Evolutionary conservation across 2,329 filamentous ascomycete species (phyloP).

Genomic region (Ascomycota sp.): DNA sequence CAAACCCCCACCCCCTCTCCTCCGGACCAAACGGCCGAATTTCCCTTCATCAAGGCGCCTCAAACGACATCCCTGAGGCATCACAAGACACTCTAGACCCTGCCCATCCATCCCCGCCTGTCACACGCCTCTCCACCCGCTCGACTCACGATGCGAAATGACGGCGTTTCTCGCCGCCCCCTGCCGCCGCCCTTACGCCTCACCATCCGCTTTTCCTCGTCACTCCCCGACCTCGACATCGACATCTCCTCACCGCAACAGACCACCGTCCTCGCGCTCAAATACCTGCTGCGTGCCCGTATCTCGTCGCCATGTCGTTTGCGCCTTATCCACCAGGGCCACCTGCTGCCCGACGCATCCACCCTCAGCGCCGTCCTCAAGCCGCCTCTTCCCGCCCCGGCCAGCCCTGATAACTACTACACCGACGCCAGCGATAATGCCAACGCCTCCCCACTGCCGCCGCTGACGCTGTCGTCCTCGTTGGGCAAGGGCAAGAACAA

Average conservation of each 20-base stretch:
- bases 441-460: too few species aligned
- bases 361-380: slow-evolving; percentile 50
- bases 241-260: slow-evolving; percentile 46
- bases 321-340: slow-evolving; percentile 77
- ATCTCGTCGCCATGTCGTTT: slow-evolving; percentile 53
- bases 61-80: neutral
- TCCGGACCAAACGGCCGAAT: too few species aligned
- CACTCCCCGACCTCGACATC: slow-evolving; percentile 64
- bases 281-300: slow-evolving; percentile 57
- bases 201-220: slow-evolving; percentile 76
- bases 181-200: slow-evolving; percentile 25
- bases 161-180: slow-evolving; percentile 1
- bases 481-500: slow-evolving; percentile 39
- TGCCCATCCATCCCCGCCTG: neutral
- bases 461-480: too few species aligned
- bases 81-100: neutral
- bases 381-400: slow-evolving; percentile 37
- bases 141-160: slow-evolving; percentile 11
- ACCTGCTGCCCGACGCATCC: slow-evolving; percentile 56
- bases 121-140: too few species aligned
- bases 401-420: slow-evolving; percentile 8
- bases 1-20: slow-evolving; percentile 1
- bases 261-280: slow-evolving; percentile 60
- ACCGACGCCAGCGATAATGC: slow-evolving; percentile 6
- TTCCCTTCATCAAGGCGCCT: neutral